Evolutionary conservation across 2,329 filamentous ascomycete species (phyloP).

Genomic region (Sarocladium brachiariae): DNA sequence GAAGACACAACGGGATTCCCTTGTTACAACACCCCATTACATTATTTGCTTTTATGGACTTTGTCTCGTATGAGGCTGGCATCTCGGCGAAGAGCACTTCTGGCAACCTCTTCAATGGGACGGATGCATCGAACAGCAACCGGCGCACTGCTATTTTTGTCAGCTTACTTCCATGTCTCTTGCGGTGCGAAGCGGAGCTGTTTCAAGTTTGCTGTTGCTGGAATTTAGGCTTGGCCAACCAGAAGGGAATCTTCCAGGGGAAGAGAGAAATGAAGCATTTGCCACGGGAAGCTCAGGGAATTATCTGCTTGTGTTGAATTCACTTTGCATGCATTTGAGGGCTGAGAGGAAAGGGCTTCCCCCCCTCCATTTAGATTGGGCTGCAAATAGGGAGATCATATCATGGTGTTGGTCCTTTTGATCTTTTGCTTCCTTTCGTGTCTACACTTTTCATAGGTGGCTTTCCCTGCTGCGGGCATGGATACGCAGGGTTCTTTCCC

Average conservation of each 20-base stretch:
- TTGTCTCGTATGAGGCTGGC: background rate
- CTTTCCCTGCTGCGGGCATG: too few species aligned
- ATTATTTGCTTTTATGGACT: conserved; percentile 1
- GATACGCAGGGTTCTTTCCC: too few species aligned
- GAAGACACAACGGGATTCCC: background rate
- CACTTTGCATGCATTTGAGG: conserved; percentile 1
- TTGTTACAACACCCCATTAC: background rate
- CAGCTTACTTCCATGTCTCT: too few species aligned
- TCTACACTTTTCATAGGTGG: background rate
- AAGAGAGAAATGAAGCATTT: background rate
- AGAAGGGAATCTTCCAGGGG: background rate
- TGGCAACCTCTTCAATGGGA: background rate
- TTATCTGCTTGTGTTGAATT: background rate
- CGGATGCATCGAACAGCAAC: conserved; percentile 1
- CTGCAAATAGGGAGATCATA: conserved; percentile 1
- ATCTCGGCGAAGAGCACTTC: background rate
- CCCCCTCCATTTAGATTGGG: conserved; percentile 6
- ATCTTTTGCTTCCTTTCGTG: background rate
- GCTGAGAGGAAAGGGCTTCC: background rate
- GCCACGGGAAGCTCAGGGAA: background rate
- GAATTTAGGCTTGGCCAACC: background rate
- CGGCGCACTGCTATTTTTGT: background rate
- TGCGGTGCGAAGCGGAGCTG: too few species aligned
- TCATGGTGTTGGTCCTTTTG: background rate
- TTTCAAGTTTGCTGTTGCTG: too few species aligned